Evolutionary conservation across 495 filamentous ascomycete species (phyloP), one percentile per base, ranked within the genome.

Genomic region (Pyrenula massariospora): DNA sequence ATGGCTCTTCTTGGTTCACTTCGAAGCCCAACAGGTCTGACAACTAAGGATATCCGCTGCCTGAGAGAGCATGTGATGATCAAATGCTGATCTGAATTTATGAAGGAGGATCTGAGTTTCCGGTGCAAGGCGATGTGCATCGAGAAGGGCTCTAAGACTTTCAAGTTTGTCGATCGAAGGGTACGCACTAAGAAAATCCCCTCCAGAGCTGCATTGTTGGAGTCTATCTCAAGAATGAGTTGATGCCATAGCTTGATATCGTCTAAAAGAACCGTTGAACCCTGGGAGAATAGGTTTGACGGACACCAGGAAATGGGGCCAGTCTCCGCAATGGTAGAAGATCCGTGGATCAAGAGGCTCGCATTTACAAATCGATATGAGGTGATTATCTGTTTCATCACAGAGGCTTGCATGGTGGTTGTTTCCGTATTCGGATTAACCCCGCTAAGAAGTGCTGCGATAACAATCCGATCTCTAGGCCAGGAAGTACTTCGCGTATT

Each of bases 401-500:
- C 42, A 48, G 11, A 19, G 42, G 42, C 19, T 48, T 48, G 42
- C 42, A 48, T 48, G 42, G 11, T 48, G 42, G 42, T 48, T 11
- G 42, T 19, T 48, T 48, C 42, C 22, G 47, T 42, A 1, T 53
- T 25, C 19, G 42, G 36, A 52, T 36, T 22, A 25, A 61, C 36
- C 21, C 54, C 63, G 12, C 58, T 51, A 36, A 67, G 25, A 21
- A 65, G 61, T 21, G 57, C 63, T 21, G 65, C 59, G 47, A 67
- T 67, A n/a, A 59, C 58, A 12, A 58, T 55, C 24, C 55, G 55
- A 50, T 65, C 63, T 21, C 55, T 53, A 12, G 54, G 63, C 58
- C 60, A 65, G 36, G 64, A 66, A 8, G 62, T 66, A 54, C 57
- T 57, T n/a, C 64, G 57, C 20, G 64, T 47, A 10, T 57, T 42